Conservation (phyloP, 768 basidiomycete genomes). For the Chalciporus sphaerocephalus region DNA sequence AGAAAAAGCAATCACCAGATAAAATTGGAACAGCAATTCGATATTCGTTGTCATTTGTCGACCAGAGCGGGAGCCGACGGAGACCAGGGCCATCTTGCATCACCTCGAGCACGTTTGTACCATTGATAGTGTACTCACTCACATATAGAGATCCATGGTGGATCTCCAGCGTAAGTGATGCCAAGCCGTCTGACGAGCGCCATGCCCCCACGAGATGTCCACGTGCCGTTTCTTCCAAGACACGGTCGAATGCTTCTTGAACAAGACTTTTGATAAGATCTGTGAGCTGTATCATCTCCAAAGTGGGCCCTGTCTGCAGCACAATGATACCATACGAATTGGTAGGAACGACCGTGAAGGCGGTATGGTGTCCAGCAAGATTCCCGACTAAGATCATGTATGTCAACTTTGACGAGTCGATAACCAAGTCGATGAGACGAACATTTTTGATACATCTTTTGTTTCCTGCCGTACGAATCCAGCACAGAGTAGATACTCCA, state of each 20-base stretch:
- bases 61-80: slow-evolving; percentile 30
- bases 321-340: slow-evolving; percentile 41
- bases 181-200: slow-evolving; percentile 25
- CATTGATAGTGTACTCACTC: slow-evolving; percentile 32
- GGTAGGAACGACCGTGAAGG: slow-evolving; percentile 38
- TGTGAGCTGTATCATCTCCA: slow-evolving; percentile 30
- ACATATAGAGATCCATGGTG: slow-evolving; percentile 31
- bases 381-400: slow-evolving; percentile 43
- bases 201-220: slow-evolving; percentile 34
- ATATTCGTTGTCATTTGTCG: slow-evolving; percentile 38
- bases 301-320: slow-evolving; percentile 36
- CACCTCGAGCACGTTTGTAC: slow-evolving; percentile 33
- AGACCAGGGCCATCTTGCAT: slow-evolving; percentile 24
- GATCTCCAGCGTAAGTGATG: slow-evolving; percentile 29
- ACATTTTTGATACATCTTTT: slow-evolving; percentile 27
- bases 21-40: slow-evolving; percentile 16
- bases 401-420: too few relatives aligned
- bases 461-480: slow-evolving; percentile 31
- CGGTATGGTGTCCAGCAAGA: slow-evolving; percentile 37
- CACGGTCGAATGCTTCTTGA: slow-evolving; percentile 34
- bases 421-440: slow-evolving; percentile 2
- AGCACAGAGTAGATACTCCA: slow-evolving; percentile 40
- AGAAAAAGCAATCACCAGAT: slow-evolving; percentile 18
- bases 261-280: slow-evolving; percentile 31
- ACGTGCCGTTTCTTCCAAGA: slow-evolving; percentile 27